These are phyloP conservation scores for Amniculicola lignicola DNA, from an alignment of 495 filamentous ascomycete genomes.

Conservation along the genomic window DNA sequence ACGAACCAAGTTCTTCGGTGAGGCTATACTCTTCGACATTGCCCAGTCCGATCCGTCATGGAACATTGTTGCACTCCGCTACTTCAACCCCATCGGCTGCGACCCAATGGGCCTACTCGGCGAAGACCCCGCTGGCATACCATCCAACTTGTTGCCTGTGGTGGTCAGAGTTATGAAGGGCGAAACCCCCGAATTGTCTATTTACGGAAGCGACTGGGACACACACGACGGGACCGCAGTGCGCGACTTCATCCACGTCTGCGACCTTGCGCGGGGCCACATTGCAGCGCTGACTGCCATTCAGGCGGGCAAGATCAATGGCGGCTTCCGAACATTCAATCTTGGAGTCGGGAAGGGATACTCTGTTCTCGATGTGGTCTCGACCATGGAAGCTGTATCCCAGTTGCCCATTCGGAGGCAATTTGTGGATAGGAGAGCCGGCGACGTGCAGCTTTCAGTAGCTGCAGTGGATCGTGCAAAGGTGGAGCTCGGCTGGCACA, in stretches of 20 bases:
- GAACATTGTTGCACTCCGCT: conserved; percentile 58
- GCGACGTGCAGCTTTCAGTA: neutral
- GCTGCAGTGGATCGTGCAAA: neutral
- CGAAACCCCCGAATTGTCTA: conserved; percentile 34
- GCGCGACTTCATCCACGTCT: conserved; percentile 57
- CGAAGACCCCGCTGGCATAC: conserved; percentile 52
- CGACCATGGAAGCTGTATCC: neutral
- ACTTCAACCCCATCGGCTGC: conserved; percentile 64
- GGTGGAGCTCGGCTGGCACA: neutral
- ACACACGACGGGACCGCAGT: conserved; percentile 46
- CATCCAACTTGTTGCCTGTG: neutral
- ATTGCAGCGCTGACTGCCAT: conserved; percentile 49
- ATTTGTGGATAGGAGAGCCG: neutral
- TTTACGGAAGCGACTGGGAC: conserved; percentile 61
- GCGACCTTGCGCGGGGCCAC: conserved; percentile 61
- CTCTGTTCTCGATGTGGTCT: neutral
- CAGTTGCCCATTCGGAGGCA: neutral
- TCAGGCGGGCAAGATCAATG: neutral
- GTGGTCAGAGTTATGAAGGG: neutral
- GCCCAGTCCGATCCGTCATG: conserved; percentile 55
- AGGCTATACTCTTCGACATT: conserved; percentile 59
- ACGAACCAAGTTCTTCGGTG: conserved; percentile 61
- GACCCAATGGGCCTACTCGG: conserved; percentile 58
- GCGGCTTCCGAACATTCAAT: neutral
- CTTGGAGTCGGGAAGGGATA: neutral